Evolutionary conservation across 805 yeast species (phyloP), one percentile per base, ranked within the genome.

Genomic region (Yarrowia osloensis): DNA sequence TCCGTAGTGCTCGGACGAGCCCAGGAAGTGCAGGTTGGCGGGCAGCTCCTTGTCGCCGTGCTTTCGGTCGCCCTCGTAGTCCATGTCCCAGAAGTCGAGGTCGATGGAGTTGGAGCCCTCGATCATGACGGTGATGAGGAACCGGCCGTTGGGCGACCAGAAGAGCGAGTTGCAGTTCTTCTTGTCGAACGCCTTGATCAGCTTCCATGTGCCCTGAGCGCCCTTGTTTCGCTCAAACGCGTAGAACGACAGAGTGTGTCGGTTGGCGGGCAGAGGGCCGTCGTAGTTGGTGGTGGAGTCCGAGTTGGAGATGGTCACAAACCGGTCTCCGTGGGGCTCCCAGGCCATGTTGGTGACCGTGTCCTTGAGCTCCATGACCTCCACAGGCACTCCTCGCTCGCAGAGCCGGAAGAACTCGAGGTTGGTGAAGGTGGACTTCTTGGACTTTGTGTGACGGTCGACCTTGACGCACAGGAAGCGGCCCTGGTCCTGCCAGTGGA

Each of bases 81-180:
- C 94, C 70, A 87, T 76, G 79, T 95, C 99, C 79, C 81, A 94
- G 80, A 95, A 93, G 71, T 91, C 96, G 66, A 95, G 76, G 71
- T 87, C 89, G 54, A 77, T 73, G 61, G 75, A 71, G 68, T 91
- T 88, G 71, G 80, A 81, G 39, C 66, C 66, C 62, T 83, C 78
- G 49, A 76, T 80, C 75, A 73, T 81, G 29, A 83, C 83, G 65
- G 84, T 79, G 42, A 81, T 82, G 29, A 88, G 89, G 79, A 89
- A 93, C 79, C 98, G 87, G 70, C 99, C 98, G 76, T 85, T 85
- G 75, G 99, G 98, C 33, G 97, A 86, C 94, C 97, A 95, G 70
- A 82, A 80, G 69, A 95, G 82, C 35, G 89, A 84, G 80, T 90
- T 91, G 54, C 88, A 79, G 72, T 85, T 85, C 76, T 87, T 89